phyloP scores from a whole-genome alignment of 306 rosid species.

The Hippophae rhamnoides region DNA sequence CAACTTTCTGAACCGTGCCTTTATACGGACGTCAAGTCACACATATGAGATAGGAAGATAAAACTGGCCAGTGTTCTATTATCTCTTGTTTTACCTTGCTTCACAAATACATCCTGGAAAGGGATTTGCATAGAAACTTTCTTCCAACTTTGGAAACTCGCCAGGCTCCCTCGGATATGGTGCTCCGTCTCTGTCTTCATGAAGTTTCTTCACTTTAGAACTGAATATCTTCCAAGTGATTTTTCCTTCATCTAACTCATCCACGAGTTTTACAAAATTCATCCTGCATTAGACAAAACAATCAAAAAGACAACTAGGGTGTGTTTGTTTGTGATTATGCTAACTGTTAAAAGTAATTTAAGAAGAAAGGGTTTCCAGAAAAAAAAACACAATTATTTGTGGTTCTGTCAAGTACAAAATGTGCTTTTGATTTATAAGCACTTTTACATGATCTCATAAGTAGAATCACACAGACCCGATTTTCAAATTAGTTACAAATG shows the following conservation, averaged over 20 bases:
- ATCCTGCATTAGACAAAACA: constrained; percentile 42
- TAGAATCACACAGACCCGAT: no score
- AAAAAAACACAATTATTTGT: no score
- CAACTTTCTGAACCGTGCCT: background rate
- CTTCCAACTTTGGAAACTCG: constrained; percentile 89
- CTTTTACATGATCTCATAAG: no score
- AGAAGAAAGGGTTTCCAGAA: no score
- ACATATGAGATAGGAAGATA: constrained; percentile 11
- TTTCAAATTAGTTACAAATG: background rate
- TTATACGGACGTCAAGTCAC: constrained; percentile 16
- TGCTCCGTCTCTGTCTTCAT: constrained; percentile 53
- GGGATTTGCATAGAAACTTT: constrained; percentile 93
- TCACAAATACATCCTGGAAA: constrained; percentile 81
- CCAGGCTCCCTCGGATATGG: constrained; percentile 71
- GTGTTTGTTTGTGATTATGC: background rate
- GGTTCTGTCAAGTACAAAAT: no score
- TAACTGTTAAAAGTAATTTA: no score
- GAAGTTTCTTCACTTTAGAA: constrained; percentile 70
- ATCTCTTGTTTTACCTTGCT: constrained; percentile 24
- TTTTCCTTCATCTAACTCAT: constrained; percentile 66
- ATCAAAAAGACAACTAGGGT: constrained; percentile 14
- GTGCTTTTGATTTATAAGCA: no score
- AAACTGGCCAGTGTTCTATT: constrained; percentile 7
- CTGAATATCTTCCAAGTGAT: constrained; percentile 77
- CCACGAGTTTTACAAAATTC: constrained; percentile 77